Evolutionary conservation across 371 early-diverging fungal species (phyloP).

Genomic region (Umbelopsis sp.): DNA sequence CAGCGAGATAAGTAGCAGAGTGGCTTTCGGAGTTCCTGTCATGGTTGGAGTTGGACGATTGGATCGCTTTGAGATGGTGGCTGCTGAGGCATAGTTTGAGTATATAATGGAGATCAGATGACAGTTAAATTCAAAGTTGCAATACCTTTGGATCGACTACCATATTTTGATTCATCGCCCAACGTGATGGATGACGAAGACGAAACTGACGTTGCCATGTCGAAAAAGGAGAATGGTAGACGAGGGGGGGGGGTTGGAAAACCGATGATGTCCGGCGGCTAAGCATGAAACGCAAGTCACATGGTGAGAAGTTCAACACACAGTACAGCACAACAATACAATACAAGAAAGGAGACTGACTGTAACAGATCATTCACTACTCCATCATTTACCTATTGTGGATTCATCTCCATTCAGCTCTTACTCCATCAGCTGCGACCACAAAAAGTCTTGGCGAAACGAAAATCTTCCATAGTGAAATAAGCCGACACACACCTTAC

Average conservation of each 20-base stretch:
- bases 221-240: background rate
- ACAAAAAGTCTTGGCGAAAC: slow-evolving; percentile 8
- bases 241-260: background rate
- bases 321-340: too few species aligned
- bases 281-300: slow-evolving; percentile 7
- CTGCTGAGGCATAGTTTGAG: background rate
- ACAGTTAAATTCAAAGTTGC: too few species aligned
- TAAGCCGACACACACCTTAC: slow-evolving; percentile 8
- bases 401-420: background rate
- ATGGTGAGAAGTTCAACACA: background rate
- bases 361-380: too few species aligned
- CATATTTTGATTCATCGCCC: slow-evolving; percentile 12
- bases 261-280: background rate
- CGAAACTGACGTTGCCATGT: slow-evolving; percentile 15
- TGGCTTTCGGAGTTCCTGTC: slow-evolving; percentile 21
- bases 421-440: background rate
- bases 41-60: background rate
- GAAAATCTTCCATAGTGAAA: background rate
- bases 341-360: background rate
- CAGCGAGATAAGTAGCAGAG: slow-evolving; percentile 63
- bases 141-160: slow-evolving; percentile 16
- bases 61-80: background rate
- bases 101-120: background rate
- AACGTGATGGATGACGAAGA: slow-evolving; percentile 12
- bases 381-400: too few species aligned